These are phyloP conservation scores for Takakia lepidozioides DNA, from an alignment of 225 moss, liverwort and hornwort species.

Conservation along the genomic window DNA sequence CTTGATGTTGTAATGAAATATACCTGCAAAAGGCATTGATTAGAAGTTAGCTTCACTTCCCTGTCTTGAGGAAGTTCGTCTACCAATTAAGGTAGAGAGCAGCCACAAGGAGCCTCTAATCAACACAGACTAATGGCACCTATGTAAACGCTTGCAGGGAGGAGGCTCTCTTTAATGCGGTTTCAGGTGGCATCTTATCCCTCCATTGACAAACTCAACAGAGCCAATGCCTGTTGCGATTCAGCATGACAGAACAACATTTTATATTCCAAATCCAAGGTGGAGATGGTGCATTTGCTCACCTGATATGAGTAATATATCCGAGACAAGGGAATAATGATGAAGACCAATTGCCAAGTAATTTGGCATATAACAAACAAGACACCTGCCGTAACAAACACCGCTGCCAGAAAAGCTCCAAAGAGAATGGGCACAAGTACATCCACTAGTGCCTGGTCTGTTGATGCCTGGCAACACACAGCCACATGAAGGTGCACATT, in stretches of 20 bases:
- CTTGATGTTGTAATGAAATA: constrained; percentile 46
- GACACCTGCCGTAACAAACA: constrained; percentile 21
- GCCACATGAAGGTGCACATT: not conserved
- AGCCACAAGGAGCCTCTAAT: not conserved
- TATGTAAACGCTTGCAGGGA: not conserved
- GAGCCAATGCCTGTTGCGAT: not conserved
- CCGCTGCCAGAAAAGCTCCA: constrained; percentile 24
- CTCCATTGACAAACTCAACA: not conserved
- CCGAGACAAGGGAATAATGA: constrained; percentile 25
- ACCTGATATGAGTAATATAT: constrained; percentile 46
- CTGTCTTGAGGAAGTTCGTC: not conserved
- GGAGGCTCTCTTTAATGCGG: too few species aligned
- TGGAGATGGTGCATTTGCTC: too few species aligned
- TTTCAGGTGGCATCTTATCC: too few species aligned
- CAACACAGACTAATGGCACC: not conserved
- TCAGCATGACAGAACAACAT: too few species aligned
- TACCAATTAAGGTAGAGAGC: not conserved
- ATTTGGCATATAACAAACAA: constrained; percentile 41
- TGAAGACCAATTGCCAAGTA: constrained; percentile 28
- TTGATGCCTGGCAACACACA: constrained; percentile 31
- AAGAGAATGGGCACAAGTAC: constrained; percentile 26
- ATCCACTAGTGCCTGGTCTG: constrained; percentile 46
- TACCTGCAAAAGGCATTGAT: too few species aligned
- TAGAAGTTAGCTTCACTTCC: too few species aligned
- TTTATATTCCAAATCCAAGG: too few species aligned